These are phyloP conservation scores for Xylariaceae sp. DNA, from an alignment of 2,329 filamentous ascomycete genomes.

Conservation along the genomic window DNA sequence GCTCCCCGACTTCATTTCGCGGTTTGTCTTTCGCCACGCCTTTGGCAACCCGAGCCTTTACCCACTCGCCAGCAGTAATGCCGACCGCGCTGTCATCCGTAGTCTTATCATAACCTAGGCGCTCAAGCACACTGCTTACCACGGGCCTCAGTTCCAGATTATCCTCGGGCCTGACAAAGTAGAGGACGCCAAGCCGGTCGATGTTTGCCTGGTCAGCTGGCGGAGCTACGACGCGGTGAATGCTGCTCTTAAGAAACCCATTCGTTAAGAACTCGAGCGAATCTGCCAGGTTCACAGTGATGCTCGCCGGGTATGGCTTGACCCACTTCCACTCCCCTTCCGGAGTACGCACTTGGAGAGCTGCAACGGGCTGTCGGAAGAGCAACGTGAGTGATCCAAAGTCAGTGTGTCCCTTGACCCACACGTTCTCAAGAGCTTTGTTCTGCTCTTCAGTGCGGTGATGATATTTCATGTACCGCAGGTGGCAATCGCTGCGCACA, in stretches of 20 bases:
- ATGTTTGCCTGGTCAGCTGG: constrained; percentile 43
- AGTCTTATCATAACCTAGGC: constrained; percentile 31
- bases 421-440: constrained; percentile 33
- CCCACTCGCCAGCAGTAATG: constrained; percentile 36
- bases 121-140: constrained; percentile 31
- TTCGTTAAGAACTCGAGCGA: constrained; percentile 47
- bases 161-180: constrained; percentile 39
- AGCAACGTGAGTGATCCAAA: constrained; percentile 55
- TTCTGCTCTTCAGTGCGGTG: constrained; percentile 45
- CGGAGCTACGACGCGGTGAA: constrained; percentile 43
- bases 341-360: constrained; percentile 48
- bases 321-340: constrained; percentile 51
- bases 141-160: constrained; percentile 32
- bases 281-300: constrained; percentile 53
- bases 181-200: constrained; percentile 47
- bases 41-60: constrained; percentile 33
- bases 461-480: constrained; percentile 60
- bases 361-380: constrained; percentile 56
- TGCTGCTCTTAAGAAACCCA: constrained; percentile 44
- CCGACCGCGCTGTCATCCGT: constrained; percentile 26
- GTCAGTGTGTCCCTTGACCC: constrained; percentile 49
- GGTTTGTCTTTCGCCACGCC: constrained; percentile 21
- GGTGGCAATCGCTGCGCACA: constrained; percentile 51
- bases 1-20: constrained; percentile 28
- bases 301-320: constrained; percentile 45